Evolutionary conservation across 768 basidiomycete genomes (phyloP).

Genomic region (Suillus ampliporus): DNA sequence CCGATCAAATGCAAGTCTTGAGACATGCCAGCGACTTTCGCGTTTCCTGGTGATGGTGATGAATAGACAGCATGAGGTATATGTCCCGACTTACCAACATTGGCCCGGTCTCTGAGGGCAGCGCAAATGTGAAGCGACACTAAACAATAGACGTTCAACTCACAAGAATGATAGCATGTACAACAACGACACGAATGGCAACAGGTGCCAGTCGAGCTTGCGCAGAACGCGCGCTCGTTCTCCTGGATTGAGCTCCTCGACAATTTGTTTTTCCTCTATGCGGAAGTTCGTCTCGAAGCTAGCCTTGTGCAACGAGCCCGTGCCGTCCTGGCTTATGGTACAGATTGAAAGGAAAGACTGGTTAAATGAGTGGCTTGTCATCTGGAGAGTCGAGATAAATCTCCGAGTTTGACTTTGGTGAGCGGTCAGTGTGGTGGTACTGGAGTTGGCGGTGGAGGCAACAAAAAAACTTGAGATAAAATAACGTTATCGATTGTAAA

Average conservation of each 20-base stretch:
- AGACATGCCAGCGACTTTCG: slow-evolving; percentile 51
- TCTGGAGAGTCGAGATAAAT: not conserved
- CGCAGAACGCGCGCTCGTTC: slow-evolving; percentile 39
- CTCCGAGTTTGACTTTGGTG: slow-evolving; percentile 1
- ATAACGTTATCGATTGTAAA: not conserved
- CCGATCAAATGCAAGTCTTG: slow-evolving; percentile 41
- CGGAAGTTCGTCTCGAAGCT: not conserved
- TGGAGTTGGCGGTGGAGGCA: not conserved
- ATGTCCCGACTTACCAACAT: slow-evolving; percentile 42
- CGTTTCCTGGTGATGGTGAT: slow-evolving; percentile 39
- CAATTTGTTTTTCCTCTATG: not conserved
- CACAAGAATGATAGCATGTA: slow-evolving; percentile 54
- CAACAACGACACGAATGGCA: slow-evolving; percentile 50
- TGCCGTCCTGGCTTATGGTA: not conserved
- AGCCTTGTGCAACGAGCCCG: not conserved
- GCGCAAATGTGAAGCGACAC: not conserved
- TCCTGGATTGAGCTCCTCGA: slow-evolving; percentile 16
- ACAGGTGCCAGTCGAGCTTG: slow-evolving; percentile 50
- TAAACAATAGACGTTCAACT: slow-evolving; percentile 18
- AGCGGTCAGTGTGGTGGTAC: not conserved
- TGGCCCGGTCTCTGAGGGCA: slow-evolving; percentile 46
- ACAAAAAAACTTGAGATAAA: not conserved
- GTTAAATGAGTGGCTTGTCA: slow-evolving; percentile 4
- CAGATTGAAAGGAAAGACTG: slow-evolving; percentile 6
- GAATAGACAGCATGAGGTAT: not conserved